Evolutionary conservation across 306 rosid species (phyloP).

Genomic region (Leucaena leucocephala): DNA sequence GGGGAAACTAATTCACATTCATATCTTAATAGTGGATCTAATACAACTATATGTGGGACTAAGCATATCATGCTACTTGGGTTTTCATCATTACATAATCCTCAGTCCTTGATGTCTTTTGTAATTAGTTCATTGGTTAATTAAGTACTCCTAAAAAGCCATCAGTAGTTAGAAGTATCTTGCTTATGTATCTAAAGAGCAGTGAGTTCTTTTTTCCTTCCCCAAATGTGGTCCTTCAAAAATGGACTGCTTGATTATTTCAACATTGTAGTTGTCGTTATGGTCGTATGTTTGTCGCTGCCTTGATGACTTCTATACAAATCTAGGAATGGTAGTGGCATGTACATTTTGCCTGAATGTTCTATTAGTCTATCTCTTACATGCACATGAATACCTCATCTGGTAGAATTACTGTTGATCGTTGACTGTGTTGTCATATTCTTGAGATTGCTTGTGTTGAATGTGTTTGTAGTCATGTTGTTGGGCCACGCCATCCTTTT

Average conservation of each 20-base stretch:
- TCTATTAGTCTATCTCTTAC: not conserved
- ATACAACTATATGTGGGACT: no score
- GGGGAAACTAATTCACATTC: no score
- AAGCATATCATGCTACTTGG: no score
- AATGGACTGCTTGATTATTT: not conserved
- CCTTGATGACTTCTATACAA: not conserved
- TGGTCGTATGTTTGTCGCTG: not conserved
- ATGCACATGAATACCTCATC: not conserved
- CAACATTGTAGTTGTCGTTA: not conserved
- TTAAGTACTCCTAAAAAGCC: not conserved
- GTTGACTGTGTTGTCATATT: not conserved
- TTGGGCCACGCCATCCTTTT: constrained; percentile 84
- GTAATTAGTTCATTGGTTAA: not conserved
- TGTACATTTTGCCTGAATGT: not conserved
- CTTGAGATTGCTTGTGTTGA: constrained; percentile 37
- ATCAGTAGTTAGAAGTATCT: not conserved
- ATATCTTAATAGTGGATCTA: no score
- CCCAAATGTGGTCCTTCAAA: not conserved
- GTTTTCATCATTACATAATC: no score
- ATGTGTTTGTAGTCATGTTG: constrained; percentile 61
- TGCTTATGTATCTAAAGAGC: not conserved
- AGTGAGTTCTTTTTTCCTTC: not conserved
- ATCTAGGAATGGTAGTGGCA: not conserved
- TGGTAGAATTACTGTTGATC: not conserved
- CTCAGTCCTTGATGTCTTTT: not conserved